A percentile compares a stretch with the other conserved stretches of the same genome.
These are phyloP conservation scores for Toxoplasma gondii DNA, from an alignment of 169 alveolate species.

Conservation along the genomic window DNA sequence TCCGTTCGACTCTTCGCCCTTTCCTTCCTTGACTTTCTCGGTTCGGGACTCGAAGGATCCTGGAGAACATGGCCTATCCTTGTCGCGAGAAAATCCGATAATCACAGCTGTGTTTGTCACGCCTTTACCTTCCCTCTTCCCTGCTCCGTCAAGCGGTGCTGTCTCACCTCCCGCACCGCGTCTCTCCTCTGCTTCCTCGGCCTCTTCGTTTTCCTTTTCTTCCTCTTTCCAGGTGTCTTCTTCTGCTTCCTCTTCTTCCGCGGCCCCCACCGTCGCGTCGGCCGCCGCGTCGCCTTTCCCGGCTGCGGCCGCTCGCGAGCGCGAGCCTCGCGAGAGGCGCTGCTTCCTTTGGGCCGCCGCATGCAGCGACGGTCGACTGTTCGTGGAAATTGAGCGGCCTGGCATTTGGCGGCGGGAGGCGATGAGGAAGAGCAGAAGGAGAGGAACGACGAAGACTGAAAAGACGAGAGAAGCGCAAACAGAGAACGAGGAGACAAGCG, in stretches of 20 bases:
- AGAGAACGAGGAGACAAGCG: too few relatives aligned
- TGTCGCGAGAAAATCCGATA: too few relatives aligned
- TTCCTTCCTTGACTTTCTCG: too few relatives aligned
- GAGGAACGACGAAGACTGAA: background rate
- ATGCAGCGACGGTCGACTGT: background rate
- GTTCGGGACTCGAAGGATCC: too few relatives aligned
- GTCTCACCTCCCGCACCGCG: too few relatives aligned
- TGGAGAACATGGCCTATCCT: too few relatives aligned
- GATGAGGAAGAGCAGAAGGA: background rate
- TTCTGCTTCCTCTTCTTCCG: background rate
- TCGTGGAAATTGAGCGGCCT: background rate
- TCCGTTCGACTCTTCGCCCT: background rate
- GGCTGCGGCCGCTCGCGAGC: background rate
- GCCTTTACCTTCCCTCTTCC: too few relatives aligned
- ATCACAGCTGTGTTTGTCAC: too few relatives aligned
- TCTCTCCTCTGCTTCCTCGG: background rate
- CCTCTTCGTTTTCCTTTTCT: background rate
- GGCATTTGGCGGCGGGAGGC: background rate
- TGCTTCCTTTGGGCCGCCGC: background rate
- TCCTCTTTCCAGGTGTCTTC: background rate
- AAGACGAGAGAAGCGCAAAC: background rate
- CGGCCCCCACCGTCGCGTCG: background rate
- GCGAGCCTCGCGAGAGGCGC: background rate
- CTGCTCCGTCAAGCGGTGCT: too few relatives aligned
- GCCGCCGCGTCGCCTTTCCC: background rate